These are phyloP conservation scores for Populus nigra DNA, from an alignment of 345 rosid genomes.

Conservation along the genomic window DNA sequence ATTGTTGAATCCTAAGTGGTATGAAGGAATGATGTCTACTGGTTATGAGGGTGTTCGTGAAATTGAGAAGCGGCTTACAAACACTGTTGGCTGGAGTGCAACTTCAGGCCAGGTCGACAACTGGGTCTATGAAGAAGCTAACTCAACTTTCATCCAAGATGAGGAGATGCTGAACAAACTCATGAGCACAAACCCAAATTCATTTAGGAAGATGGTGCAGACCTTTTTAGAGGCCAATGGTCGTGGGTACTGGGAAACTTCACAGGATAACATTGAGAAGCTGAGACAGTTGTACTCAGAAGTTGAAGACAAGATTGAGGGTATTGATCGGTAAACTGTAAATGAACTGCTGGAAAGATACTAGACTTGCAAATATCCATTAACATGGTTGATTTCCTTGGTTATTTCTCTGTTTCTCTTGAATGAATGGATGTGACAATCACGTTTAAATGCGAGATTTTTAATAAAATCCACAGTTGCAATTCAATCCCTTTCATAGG, in stretches of 20 bases:
- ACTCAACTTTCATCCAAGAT: constrained; percentile 87
- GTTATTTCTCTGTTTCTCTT: constrained; percentile 5
- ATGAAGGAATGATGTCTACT: constrained; percentile 94
- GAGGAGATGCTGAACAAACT: constrained; percentile 90
- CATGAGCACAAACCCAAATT: constrained; percentile 83
- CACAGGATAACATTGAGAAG: constrained; percentile 72
- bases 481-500: neutral
- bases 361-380: constrained; percentile 10
- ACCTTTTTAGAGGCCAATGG: constrained; percentile 98
- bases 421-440: constrained; percentile 11
- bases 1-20: constrained; percentile 95
- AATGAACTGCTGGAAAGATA: neutral
- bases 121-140: constrained; percentile 97
- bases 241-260: constrained; percentile 96
- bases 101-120: constrained; percentile 98
- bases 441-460: constrained; percentile 24
- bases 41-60: constrained; percentile 98
- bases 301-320: constrained; percentile 98
- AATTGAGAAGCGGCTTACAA: constrained; percentile 90
- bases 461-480: constrained; percentile 9
- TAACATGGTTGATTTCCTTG: constrained; percentile 23
- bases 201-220: constrained; percentile 89
- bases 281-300: constrained; percentile 85
- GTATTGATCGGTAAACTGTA: constrained; percentile 62
- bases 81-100: constrained; percentile 99